Evolutionary conservation across 2,329 filamentous ascomycete species (phyloP), one percentile per base, ranked within the genome.

Genomic region (Diaporthe sp.): DNA sequence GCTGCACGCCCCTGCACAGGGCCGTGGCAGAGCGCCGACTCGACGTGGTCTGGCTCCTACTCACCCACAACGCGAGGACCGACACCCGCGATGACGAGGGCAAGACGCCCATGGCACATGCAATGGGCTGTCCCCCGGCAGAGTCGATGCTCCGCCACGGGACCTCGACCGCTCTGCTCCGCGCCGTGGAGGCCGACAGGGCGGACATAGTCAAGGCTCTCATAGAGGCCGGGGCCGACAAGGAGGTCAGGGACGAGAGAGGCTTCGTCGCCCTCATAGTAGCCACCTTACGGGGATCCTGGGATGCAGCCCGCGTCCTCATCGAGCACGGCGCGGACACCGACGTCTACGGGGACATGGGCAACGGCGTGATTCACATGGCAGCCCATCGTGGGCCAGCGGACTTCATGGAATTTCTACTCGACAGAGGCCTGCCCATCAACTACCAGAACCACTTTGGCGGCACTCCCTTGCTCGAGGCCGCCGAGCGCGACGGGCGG

Each of bases 271-370:
- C 63, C 28, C 42, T 67, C 12, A 51, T 67, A n/a, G 44, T 51
- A 2, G 63, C 63, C 63, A 67, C 63, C 6, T 4, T 67, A 5
- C 44, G 12, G 12, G 63, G 63, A 3, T 67, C 63, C 10, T 67
- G 63, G 63, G 20, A 34, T 4, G 63, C 63, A n/a, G 63, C 63
- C 3, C 63, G 63, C 2, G 63, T 51, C 2, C 63, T 67, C 28
- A 67, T 67, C 63, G 28, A 67, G 1, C 28, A 67, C 20, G 63
- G 63, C 10, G 63, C 44, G 17, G 63, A 67, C 44, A 49, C 44
- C 25, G 63, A 67, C 28, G 63, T 67, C 28, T 67, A 51, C 44
- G 44, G 44, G 63, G 44, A 67, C 44, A 67, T 67, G 63, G 63
- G 63, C 28, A 67, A 67, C 44, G 44, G 63, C 20, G 44, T 67